These are phyloP conservation scores for Emmonsiellopsis sp. DNA, from an alignment of 2,329 filamentous ascomycete genomes.

Conservation along the genomic window DNA sequence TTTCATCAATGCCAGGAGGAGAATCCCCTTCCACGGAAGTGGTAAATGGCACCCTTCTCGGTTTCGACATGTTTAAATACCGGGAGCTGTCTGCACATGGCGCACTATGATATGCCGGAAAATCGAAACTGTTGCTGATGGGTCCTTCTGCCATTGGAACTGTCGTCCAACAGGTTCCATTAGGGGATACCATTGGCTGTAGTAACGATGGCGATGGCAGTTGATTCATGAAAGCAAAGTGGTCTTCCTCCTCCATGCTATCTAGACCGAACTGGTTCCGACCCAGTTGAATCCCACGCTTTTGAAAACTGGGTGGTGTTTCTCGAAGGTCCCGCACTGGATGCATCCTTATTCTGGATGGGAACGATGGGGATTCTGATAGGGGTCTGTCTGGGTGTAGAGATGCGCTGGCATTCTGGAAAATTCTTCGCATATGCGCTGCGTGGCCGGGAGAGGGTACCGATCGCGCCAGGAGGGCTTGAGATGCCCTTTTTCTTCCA, in stretches of 20 bases:
- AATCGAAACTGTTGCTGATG: neutral
- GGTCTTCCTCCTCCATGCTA: neutral
- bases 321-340: neutral
- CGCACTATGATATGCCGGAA: neutral
- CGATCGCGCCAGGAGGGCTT: neutral
- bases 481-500: neutral
- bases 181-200: neutral
- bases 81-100: neutral
- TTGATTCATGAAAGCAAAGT: neutral
- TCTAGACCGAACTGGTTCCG: neutral
- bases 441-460: neutral
- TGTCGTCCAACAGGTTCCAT: slow-evolving; percentile 1
- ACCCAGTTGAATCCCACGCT: neutral
- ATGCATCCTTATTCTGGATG: neutral
- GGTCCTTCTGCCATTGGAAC: slow-evolving; percentile 1
- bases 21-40: neutral
- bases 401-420: neutral
- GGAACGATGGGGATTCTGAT: neutral
- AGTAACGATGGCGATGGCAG: neutral
- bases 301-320: neutral
- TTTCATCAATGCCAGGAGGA: neutral
- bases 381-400: neutral
- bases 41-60: neutral
- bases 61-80: neutral
- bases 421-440: neutral